Evolutionary conservation across 495 filamentous ascomycete species (phyloP), one percentile per base, ranked within the genome.

Genomic region (Apodospora peruviana): DNA sequence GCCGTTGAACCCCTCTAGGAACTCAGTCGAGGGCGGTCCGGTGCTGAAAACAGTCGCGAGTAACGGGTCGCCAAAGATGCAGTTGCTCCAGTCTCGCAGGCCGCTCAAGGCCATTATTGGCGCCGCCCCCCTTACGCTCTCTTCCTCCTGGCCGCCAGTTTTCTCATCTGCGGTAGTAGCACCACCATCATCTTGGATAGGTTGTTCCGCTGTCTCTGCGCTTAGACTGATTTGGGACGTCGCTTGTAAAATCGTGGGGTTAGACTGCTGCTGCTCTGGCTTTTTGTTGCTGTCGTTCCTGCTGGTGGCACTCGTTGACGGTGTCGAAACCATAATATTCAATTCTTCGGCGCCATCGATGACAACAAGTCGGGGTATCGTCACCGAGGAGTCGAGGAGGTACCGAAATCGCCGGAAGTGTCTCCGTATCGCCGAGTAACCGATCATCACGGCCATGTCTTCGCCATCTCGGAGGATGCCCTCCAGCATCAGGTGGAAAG

Each of bases 51-150:
- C 71, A 4, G 66, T 67, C 3, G 69, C 70, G 37, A 85, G 59
- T 16, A 79, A 60, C 2, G 80, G 79, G 52, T 85, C 82, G 25
- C 81, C 81, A 55, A 82, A 84, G 10, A 83, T 47, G 43, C 69
- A 72, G 45, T 73, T 72, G 29, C 73, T 75, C 72, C 75, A 82
- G 56, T 75, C 67, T 25, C 56, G 54, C 9, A 74, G 52, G 12
- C 72, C 70, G 5, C 55, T 61, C 17, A 72, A 48, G 2, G 44
- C 41, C 10, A 65, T 22, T 21, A 22, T 1, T 19, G 4, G 36
- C 5, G 22, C 32, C 24, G 17, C 23, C 10, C 42, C 36, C 2
- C 21, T 11, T 34, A 37, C 41, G 5, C 19, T 40, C 37, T 44
- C 39, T 38, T 43, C 20, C 32, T 20, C 19, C 16, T 37, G 11